Evolutionary conservation across 164 flowering plant genomes (phyloP).

Genomic region (Pachysandra terminalis): DNA sequence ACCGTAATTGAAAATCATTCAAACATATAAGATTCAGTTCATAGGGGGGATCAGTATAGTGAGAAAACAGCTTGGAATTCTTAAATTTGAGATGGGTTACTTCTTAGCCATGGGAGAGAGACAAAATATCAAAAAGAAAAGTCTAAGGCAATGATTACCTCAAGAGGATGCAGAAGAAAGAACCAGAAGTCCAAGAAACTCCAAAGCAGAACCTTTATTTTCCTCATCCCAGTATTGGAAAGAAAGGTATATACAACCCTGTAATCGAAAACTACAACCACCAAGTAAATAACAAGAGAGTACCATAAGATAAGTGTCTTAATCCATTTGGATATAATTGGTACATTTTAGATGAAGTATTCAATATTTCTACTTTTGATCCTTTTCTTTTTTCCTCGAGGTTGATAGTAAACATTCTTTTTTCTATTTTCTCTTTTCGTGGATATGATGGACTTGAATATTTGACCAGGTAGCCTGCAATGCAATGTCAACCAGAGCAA

Average conservation of each 20-base stretch:
- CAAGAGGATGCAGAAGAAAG: not conserved
- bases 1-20: not conserved
- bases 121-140: not conserved
- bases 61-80: not conserved
- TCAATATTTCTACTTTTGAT: too few relatives aligned
- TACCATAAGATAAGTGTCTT: not conserved
- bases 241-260: slow-evolving; percentile 6
- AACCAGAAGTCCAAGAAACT: not conserved
- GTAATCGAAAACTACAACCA: not conserved
- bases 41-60: too few relatives aligned
- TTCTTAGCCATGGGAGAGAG: not conserved
- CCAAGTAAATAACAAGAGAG: not conserved
- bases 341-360: not conserved
- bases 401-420: too few relatives aligned
- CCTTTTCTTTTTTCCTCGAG: too few relatives aligned
- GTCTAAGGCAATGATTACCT: not conserved
- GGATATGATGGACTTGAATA: too few relatives aligned
- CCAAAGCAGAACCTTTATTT: not conserved
- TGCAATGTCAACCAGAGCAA: not conserved
- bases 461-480: not conserved
- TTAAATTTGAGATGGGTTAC: not conserved
- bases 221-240: not conserved
- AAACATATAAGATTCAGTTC: not conserved
- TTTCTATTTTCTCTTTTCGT: too few relatives aligned
- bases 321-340: too few relatives aligned